Conservation (phyloP, 805 yeast genomes). For the Pichia pseudocactophila region DNA sequence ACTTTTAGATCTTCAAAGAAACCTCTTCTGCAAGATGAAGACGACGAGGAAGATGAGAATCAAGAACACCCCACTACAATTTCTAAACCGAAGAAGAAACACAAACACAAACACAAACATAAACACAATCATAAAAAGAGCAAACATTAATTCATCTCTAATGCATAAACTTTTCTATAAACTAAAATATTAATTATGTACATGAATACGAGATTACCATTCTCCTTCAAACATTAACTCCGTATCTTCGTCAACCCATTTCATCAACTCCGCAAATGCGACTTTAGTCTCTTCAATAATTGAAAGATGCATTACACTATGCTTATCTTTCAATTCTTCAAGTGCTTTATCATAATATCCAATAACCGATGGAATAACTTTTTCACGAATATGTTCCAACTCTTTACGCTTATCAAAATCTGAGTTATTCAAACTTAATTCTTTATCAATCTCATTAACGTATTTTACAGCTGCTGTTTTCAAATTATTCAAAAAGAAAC, state of each 20-base stretch:
- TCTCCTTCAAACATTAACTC: constrained; percentile 7
- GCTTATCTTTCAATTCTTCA: constrained; percentile 6
- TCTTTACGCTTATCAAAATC: background rate
- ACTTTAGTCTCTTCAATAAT: constrained; percentile 9
- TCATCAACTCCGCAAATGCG: constrained; percentile 7
- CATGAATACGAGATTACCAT: constrained; percentile 1
- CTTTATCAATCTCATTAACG: constrained; percentile 5
- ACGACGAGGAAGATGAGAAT: background rate
- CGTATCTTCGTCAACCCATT: constrained; percentile 17
- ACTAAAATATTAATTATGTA: background rate
- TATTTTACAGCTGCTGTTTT: constrained; percentile 5
- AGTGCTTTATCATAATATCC: constrained; percentile 13
- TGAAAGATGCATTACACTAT: constrained; percentile 2
- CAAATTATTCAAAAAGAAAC: constrained; percentile 6
- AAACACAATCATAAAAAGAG: constrained; percentile 1
- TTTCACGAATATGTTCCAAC: constrained; percentile 1
- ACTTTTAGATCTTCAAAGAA: background rate
- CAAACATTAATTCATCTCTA: background rate
- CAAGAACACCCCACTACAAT: background rate
- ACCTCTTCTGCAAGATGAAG: background rate
- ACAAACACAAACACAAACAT: constrained; percentile 3
- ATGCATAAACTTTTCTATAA: background rate
- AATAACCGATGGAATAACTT: constrained; percentile 11
- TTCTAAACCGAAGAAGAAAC: background rate
- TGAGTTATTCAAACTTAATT: background rate